These are phyloP conservation scores for Dryadomyces quercus-mongolicae DNA, from an alignment of 2,329 filamentous ascomycete genomes.

Conservation along the genomic window DNA sequence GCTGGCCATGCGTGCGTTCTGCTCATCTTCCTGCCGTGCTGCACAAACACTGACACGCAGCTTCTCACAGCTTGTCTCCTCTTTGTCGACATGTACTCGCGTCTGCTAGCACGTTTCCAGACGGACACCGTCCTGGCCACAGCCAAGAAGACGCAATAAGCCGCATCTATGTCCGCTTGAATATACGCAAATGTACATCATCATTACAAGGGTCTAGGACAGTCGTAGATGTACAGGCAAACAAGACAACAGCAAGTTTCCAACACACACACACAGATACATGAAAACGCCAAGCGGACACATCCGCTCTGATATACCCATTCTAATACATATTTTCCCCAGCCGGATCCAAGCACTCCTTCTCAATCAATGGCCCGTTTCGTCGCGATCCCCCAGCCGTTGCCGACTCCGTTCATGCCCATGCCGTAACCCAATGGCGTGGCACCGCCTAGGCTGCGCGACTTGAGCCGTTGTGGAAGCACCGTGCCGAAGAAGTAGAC, in stretches of 20 bases:
- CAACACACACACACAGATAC: background rate
- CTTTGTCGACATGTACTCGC: conserved; percentile 40
- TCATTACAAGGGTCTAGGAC: too few relatives aligned
- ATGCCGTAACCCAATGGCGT: conserved; percentile 46
- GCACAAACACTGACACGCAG: background rate
- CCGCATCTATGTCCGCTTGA: too few relatives aligned
- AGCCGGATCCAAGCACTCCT: too few relatives aligned
- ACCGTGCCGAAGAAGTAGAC: conserved; percentile 51
- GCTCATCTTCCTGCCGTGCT: background rate
- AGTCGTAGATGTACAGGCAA: background rate
- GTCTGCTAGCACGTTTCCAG: conserved; percentile 31
- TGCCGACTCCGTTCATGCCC: conserved; percentile 38
- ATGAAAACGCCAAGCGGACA: background rate
- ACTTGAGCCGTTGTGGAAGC: conserved; percentile 39
- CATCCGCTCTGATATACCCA: background rate
- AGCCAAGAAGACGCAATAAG: conserved; percentile 26
- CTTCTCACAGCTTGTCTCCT: conserved; percentile 34
- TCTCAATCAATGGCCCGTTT: conserved; percentile 35
- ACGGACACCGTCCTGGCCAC: conserved; percentile 21
- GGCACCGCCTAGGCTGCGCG: conserved; percentile 39
- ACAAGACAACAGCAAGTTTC: background rate
- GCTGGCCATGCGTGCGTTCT: conserved; percentile 38
- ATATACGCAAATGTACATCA: background rate
- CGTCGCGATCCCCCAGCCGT: conserved; percentile 45
- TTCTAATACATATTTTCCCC: too few relatives aligned